Evolutionary conservation across 345 rosid genomes (phyloP).

Genomic region (Cardamine chenopodiifolia): DNA sequence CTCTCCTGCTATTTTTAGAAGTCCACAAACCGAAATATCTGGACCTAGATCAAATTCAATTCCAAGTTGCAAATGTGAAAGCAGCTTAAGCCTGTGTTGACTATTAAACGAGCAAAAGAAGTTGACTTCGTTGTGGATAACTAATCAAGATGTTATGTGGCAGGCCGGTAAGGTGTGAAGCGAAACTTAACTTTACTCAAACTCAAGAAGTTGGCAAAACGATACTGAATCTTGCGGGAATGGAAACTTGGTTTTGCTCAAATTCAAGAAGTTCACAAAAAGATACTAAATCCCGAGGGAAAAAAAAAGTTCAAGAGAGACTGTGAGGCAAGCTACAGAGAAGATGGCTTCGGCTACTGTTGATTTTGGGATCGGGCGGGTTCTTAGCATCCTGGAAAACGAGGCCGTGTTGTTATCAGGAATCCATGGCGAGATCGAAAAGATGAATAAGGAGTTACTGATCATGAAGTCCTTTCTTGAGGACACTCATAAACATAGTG

Average conservation of each 20-base stretch:
- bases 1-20: not conserved
- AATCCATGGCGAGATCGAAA: slow-evolving; percentile 36
- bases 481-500: slow-evolving; percentile 29
- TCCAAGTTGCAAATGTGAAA: slow-evolving; percentile 30
- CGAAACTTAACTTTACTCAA: not conserved
- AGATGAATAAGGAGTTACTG: slow-evolving; percentile 41
- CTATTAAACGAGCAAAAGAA: not conserved
- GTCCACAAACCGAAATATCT: too few relatives aligned
- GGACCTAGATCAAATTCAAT: not conserved
- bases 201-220: not conserved
- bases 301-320: not conserved
- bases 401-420: slow-evolving; percentile 42
- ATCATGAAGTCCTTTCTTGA: slow-evolving; percentile 46
- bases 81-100: not conserved
- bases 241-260: not conserved
- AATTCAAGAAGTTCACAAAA: slow-evolving; percentile 1
- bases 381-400: slow-evolving; percentile 36
- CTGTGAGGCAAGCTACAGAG: not conserved
- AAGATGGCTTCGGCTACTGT: slow-evolving; percentile 36
- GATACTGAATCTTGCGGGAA: not conserved
- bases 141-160: not conserved
- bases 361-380: slow-evolving; percentile 36
- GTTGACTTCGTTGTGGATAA: slow-evolving; percentile 6
- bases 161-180: not conserved
- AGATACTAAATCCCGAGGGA: not conserved